Conservation (phyloP, 2,329 filamentous ascomycete species). For the Aphanoascus verrucosus region DNA sequence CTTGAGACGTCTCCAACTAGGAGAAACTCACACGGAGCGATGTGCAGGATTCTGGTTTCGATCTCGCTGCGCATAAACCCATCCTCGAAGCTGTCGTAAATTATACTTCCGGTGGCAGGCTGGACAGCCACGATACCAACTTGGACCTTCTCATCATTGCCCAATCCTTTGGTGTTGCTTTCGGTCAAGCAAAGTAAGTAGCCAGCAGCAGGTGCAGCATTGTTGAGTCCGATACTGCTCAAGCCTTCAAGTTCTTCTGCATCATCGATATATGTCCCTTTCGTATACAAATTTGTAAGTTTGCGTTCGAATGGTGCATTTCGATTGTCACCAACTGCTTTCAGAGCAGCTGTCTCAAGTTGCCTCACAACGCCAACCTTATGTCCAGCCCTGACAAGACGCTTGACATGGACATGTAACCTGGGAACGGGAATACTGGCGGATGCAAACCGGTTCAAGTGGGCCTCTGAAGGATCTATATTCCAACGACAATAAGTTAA, state of each 20-base stretch:
- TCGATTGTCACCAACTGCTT: slow-evolving; percentile 87
- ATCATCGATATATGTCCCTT: slow-evolving; percentile 95
- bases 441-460: slow-evolving; percentile 83
- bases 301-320: slow-evolving; percentile 87
- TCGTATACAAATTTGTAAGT: slow-evolving; percentile 93
- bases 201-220: slow-evolving; percentile 54
- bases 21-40: slow-evolving; percentile 88
- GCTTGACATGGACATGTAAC: slow-evolving; percentile 84
- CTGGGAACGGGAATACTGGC: slow-evolving; percentile 91
- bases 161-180: slow-evolving; percentile 62
- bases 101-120: slow-evolving; percentile 86
- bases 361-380: slow-evolving; percentile 95
- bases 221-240: slow-evolving; percentile 38
- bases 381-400: slow-evolving; percentile 80
- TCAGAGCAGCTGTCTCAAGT: slow-evolving; percentile 87
- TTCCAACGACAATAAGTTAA: not conserved
- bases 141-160: slow-evolving; percentile 85
- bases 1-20: slow-evolving; percentile 84
- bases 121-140: slow-evolving; percentile 90
- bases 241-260: slow-evolving; percentile 60
- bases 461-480: slow-evolving; percentile 72
- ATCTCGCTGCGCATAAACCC: slow-evolving; percentile 96
- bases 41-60: slow-evolving; percentile 88
- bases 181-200: slow-evolving; percentile 91
- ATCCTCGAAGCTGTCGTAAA: slow-evolving; percentile 93